These are phyloP conservation scores for Coemansia sp. DNA, from an alignment of 192 early-diverging fungal genomes.

Conservation along the genomic window DNA sequence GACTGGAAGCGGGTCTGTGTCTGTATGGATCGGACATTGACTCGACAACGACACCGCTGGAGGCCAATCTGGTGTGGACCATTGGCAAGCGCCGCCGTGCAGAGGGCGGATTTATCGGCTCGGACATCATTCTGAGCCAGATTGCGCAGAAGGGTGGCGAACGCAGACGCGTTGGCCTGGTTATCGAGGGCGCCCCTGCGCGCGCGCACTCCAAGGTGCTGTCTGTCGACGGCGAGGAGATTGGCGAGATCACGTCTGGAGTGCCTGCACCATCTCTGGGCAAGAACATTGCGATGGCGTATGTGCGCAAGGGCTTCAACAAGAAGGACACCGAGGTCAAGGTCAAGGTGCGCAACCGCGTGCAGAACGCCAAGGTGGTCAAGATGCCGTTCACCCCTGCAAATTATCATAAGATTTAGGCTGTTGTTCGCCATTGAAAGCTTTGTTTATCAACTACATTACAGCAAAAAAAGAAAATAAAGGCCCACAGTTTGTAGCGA, in stretches of 20 bases:
- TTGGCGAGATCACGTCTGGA: constrained; percentile 90
- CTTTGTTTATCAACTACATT: no score
- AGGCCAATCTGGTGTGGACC: constrained; percentile 93
- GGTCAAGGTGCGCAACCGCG: constrained; percentile 85
- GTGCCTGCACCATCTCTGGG: constrained; percentile 87
- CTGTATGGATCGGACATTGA: constrained; percentile 96
- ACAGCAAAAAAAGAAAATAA: no score
- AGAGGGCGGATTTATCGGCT: constrained; percentile 92
- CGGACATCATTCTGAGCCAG: constrained; percentile 80
- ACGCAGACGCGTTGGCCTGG: constrained; percentile 83
- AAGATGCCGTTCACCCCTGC: constrained; percentile 96
- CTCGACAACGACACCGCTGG: constrained; percentile 88
- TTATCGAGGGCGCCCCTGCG: constrained; percentile 93
- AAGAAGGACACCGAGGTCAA: constrained; percentile 89
- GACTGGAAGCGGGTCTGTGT: constrained; percentile 96
- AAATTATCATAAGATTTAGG: constrained; percentile 68
- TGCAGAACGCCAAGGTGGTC: constrained; percentile 78
- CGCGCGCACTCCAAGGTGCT: constrained; percentile 73
- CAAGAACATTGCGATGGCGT: constrained; percentile 98
- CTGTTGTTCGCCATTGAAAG: neutral
- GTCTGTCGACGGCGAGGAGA: constrained; percentile 58
- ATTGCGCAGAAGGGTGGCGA: constrained; percentile 72
- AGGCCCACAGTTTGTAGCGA: no score
- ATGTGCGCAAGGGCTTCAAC: constrained; percentile 84
- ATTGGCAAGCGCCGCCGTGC: constrained; percentile 86